Base-by-base conservation (phyloP, 805 yeast genomes). In the Candida mattraensis region DNA sequence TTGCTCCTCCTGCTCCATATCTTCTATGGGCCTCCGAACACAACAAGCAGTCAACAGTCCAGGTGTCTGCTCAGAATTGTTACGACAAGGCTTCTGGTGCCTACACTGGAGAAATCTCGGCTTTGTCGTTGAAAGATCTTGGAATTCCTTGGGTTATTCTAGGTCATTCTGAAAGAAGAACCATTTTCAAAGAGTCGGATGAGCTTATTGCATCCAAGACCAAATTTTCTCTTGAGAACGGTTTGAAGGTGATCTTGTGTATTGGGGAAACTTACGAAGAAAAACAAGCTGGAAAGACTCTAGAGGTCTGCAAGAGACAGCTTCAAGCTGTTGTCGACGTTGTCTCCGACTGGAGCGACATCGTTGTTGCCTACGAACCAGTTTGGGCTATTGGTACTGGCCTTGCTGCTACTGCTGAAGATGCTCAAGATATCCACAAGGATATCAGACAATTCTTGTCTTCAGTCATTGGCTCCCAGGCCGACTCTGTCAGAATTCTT, bases 351-450 rank as follows among this genome's bases (percentile, higher is more conserved):
- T 91, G 98, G 98, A 58, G 83, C 48, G 76, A 85, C 67, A 74
- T 93, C 52, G 98, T 93, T 50, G 71, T 93, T 66, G 99, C 99
- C 60, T 93, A 93, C 74, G 99, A 93, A 75, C 99, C 99, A 57
- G 96, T 93, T 53, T 93, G 99, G 99, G 99, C 99, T 57, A 93
- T 93, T 58, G 99, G 99, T 67, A 89, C 98, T 55, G 99, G 99
- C 63, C 80, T 93, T 62, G 96, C 98, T 58, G 98, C 99, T 45
- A 93, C 99, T 55, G 88, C 99, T 53, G 86, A 84, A 53, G 99
- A 93, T 64, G 99, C 99, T 53, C 96, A 93, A 74, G 87, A 82
- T 52, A 87, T 93, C 60, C 99, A 93, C 74, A 76, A 77, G 63
- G 76, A 75, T 54, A 87, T 93, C 71, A 86, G 99, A 77, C 76